Conservation (phyloP, 495 filamentous ascomycete genomes). For the Mytilinidion resinicola region DNA sequence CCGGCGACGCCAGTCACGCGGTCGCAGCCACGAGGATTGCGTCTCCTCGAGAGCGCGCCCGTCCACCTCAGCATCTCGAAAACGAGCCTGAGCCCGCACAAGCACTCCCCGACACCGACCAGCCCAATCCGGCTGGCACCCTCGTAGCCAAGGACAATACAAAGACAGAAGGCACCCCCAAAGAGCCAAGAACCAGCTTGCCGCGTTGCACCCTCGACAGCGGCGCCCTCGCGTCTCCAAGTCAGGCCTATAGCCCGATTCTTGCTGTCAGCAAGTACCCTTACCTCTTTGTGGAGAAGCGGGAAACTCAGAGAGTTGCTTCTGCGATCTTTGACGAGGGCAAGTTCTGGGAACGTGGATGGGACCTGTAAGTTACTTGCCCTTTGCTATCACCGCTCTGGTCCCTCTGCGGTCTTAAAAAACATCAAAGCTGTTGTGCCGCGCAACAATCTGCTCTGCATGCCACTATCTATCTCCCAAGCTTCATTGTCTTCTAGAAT, state of each 20-base stretch:
- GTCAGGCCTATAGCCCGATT: constrained; percentile 52
- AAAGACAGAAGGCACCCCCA: too few relatives aligned
- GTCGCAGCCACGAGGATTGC: too few relatives aligned
- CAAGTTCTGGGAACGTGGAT: constrained; percentile 53
- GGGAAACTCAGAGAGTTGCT: constrained; percentile 44
- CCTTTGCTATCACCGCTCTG: not conserved
- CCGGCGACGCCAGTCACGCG: too few relatives aligned
- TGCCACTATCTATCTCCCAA: not conserved
- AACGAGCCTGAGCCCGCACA: not conserved
- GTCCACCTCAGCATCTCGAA: not conserved
- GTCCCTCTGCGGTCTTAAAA: too few relatives aligned
- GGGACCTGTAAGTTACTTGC: constrained; percentile 64
- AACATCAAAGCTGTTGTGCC: too few relatives aligned
- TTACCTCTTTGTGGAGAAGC: constrained; percentile 49
- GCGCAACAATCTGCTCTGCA: too few relatives aligned
- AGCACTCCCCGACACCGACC: not conserved
- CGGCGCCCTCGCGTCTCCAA: constrained; percentile 12
- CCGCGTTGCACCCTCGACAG: not conserved
- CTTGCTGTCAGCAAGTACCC: constrained; percentile 53
- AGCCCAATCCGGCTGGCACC: not conserved
- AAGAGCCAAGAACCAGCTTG: too few relatives aligned
- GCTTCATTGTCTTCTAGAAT: too few relatives aligned
- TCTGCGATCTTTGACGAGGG: constrained; percentile 50
- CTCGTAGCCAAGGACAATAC: not conserved
- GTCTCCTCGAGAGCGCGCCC: not conserved